Evolutionary conservation across 2,329 filamentous ascomycete species (phyloP).

Genomic region (Aureobasidium pullulans): DNA sequence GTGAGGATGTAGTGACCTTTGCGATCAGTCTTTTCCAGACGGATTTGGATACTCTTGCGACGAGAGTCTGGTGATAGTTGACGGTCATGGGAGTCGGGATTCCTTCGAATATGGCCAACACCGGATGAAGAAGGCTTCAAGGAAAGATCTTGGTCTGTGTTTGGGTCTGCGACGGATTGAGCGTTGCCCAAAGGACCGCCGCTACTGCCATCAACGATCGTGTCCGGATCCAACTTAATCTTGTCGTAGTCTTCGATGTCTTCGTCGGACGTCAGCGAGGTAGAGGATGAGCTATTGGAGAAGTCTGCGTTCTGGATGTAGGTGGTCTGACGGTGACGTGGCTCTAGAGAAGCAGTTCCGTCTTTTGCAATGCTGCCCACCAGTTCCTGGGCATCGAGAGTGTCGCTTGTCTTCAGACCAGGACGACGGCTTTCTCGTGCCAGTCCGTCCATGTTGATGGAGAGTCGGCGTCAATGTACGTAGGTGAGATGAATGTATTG

Average conservation of each 20-base stretch:
- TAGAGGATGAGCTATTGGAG: not conserved
- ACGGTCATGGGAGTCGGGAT: slow-evolving; percentile 5
- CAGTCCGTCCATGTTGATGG: not conserved
- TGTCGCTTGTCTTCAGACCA: slow-evolving; percentile 17
- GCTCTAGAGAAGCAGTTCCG: slow-evolving; percentile 18
- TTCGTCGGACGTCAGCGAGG: slow-evolving; percentile 20
- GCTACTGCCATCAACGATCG: slow-evolving; percentile 28
- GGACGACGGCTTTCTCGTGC: slow-evolving; percentile 13
- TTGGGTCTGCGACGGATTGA: not conserved
- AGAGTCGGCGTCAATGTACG: not conserved
- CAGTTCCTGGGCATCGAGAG: slow-evolving; percentile 19
- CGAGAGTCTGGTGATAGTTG: slow-evolving; percentile 6
- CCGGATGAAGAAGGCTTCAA: not conserved
- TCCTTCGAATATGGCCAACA: slow-evolving; percentile 12
- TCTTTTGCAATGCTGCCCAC: slow-evolving; percentile 18
- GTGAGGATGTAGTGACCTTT: slow-evolving; percentile 43
- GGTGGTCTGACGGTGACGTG: not conserved
- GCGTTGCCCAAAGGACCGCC: slow-evolving; percentile 4
- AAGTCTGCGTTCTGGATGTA: not conserved
- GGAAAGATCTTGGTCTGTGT: slow-evolving; percentile 2
- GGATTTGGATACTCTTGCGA: slow-evolving; percentile 39
- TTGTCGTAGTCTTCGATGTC: slow-evolving; percentile 37
- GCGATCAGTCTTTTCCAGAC: slow-evolving; percentile 38
- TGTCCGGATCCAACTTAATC: slow-evolving; percentile 30
- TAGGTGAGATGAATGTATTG: not conserved